Evolutionary conservation across 176 grass and related monocot genomes (phyloP).

Genomic region (Miscanthus lutarioriparius): DNA sequence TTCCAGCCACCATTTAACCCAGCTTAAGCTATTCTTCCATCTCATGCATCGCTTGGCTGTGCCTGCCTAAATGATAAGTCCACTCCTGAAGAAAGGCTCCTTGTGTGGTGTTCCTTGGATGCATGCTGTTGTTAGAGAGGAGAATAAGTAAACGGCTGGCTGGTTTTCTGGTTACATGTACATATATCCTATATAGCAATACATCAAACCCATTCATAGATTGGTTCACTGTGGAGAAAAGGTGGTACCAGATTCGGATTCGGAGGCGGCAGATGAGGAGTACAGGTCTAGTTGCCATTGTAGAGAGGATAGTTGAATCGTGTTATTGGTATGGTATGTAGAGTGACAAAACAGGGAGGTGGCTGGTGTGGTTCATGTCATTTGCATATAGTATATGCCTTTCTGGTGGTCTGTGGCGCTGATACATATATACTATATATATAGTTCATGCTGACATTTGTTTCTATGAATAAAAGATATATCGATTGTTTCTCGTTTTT

Average conservation of each 20-base stretch:
- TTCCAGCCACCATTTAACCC: constrained; percentile 12
- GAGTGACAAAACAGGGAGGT: constrained; percentile 36
- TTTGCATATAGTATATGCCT: constrained; percentile 36
- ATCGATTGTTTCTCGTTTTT: constrained; percentile 43
- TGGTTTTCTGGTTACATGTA: constrained; percentile 54
- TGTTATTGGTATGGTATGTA: constrained; percentile 11
- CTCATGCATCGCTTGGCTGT: constrained; percentile 37
- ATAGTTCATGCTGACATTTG: constrained; percentile 52
- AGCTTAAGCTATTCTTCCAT: constrained; percentile 34
- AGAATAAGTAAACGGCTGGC: constrained; percentile 19
- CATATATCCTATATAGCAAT: constrained; percentile 52
- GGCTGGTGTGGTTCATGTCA: constrained; percentile 34
- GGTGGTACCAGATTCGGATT: constrained; percentile 3
- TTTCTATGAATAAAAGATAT: constrained; percentile 86
- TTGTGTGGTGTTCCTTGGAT: constrained; percentile 24
- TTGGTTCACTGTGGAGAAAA: constrained; percentile 26
- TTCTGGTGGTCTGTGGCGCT: constrained; percentile 56
- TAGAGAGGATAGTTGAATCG: constrained; percentile 30
- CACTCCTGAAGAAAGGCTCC: constrained; percentile 34
- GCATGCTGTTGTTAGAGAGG: constrained; percentile 24
- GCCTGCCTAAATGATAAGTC: constrained; percentile 18
- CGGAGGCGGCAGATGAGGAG: not conserved
- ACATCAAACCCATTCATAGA: constrained; percentile 32
- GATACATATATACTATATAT: constrained; percentile 44
- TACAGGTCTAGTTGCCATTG: constrained; percentile 45